phyloP scores from a whole-genome alignment of 1,284 basidiomycete species.

The Moesziomyces antarcticus region DNA sequence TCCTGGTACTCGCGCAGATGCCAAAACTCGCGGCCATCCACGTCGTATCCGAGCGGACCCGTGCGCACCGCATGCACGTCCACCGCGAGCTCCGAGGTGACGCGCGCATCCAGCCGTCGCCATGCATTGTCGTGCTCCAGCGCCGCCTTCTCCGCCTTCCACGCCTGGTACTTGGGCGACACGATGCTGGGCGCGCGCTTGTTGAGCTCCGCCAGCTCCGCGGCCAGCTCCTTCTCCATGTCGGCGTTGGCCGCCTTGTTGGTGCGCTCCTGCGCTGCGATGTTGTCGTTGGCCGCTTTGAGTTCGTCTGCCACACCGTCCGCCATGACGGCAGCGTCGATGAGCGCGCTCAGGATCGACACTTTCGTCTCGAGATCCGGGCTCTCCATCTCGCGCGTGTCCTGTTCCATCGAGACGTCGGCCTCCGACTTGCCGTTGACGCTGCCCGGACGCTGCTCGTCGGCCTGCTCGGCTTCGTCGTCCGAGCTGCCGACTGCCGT shows the following conservation, averaged over 20 bases:
- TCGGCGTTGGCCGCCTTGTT: slow-evolving; percentile 18
- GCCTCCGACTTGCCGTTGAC: not conserved
- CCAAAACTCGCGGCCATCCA: slow-evolving; percentile 56
- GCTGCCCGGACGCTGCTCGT: not conserved
- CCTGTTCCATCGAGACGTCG: slow-evolving; percentile 5
- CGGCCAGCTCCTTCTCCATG: slow-evolving; percentile 39
- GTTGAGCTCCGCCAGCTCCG: slow-evolving; percentile 48
- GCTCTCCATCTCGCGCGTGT: slow-evolving; percentile 11
- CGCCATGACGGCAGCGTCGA: slow-evolving; percentile 46
- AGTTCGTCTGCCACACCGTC: slow-evolving; percentile 39
- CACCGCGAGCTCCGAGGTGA: slow-evolving; percentile 21
- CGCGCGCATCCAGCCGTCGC: slow-evolving; percentile 31
- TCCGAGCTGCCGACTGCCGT: slow-evolving; percentile 19
- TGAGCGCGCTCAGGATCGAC: slow-evolving; percentile 30
- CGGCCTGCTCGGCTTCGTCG: slow-evolving; percentile 9
- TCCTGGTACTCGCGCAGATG: slow-evolving; percentile 56
- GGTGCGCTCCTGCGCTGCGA: slow-evolving; percentile 20
- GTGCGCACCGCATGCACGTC: slow-evolving; percentile 47
- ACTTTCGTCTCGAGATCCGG: slow-evolving; percentile 48
- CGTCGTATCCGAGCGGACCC: slow-evolving; percentile 47
- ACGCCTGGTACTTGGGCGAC: slow-evolving; percentile 33
- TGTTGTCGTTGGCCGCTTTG: slow-evolving; percentile 32
- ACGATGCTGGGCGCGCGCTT: slow-evolving; percentile 47
- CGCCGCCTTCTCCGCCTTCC: slow-evolving; percentile 39
- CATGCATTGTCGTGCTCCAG: slow-evolving; percentile 30